Evolutionary conservation across 2,329 filamentous ascomycete genomes (phyloP), one percentile per base, ranked within the genome.

Genomic region (Mycogone perniciosa): DNA sequence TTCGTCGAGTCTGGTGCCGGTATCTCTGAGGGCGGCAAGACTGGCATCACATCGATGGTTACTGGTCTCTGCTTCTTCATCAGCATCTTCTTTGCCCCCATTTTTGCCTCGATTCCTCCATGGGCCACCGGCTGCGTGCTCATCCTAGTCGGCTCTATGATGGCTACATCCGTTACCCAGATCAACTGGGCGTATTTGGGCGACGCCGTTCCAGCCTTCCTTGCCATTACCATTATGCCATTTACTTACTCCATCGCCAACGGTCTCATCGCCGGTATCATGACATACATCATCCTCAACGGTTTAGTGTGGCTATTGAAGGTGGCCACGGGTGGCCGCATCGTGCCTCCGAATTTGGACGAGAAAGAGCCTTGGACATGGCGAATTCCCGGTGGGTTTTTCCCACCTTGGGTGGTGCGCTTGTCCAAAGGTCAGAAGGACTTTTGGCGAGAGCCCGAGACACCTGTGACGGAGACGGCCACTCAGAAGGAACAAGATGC

Each of bases 91-190:
- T 95, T 95, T 64, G 89, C 89, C 0, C 89, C 89, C 0, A 92
- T 95, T 51, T 95, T 95, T 63, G 89, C 89, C 7, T 91, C 87
- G 0, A 93, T 95, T 52, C 89, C 89, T 4, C 85, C 89, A 0
- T 95, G 88, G 88, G 89, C 89, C 3, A 95, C 89, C 0, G 89
- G 89, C 44, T 90, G 86, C 64, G 90, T 90, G n/a, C 77, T 95
- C 29, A 78, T 95, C 59, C 82, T 95, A 37, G 88, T 95, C 49
- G 89, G 89, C n/a, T 84, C 84, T 20, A 85, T 95, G 77, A 95
- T 95, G 89, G 82, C 85, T 51, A 79, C 82, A 54, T 79, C 87
- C 1, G 86, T 87, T 9, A 81, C 80, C 11, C 86, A 93, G 56
- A 91, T 95, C 74, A 95, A 95, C 76, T 95, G 89, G 89, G 75